These are phyloP conservation scores for Psilocybe cubensis DNA, from an alignment of 768 basidiomycete species.

Conservation along the genomic window DNA sequence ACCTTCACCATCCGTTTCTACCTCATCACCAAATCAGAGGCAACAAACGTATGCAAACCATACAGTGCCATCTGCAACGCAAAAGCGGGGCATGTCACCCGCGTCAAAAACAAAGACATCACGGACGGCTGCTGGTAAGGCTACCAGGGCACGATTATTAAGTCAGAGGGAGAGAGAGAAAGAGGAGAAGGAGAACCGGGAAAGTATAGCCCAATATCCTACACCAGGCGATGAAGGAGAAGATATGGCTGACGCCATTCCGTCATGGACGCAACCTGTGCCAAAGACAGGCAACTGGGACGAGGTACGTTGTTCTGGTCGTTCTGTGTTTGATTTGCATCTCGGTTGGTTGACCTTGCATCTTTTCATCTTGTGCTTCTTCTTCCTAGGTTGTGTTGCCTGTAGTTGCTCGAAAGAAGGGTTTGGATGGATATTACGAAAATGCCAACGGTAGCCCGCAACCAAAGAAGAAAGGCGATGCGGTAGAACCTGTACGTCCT, in stretches of 20 bases:
- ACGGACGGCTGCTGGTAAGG: conserved; percentile 33
- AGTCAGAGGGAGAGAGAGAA: conserved; percentile 42
- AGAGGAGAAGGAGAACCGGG: conserved; percentile 48
- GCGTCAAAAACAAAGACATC: conserved; percentile 31
- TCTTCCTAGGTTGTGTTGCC: conserved; percentile 73
- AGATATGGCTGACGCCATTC: conserved; percentile 74
- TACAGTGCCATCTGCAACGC: conserved; percentile 16
- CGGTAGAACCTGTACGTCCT: conserved; percentile 61
- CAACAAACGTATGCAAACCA: conserved; percentile 10
- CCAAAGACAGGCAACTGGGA: conserved; percentile 80
- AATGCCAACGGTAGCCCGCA: conserved; percentile 72
- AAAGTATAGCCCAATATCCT: conserved; percentile 73
- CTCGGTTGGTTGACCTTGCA: conserved; percentile 5
- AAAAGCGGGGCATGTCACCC: conserved; percentile 38
- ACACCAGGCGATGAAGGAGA: conserved; percentile 46
- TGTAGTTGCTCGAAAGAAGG: conserved; percentile 83
- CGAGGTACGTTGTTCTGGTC: conserved; percentile 53
- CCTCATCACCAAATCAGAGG: conserved; percentile 13
- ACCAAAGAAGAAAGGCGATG: conserved; percentile 44
- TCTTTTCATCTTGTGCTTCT: conserved; percentile 8
- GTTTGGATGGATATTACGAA: conserved; percentile 71
- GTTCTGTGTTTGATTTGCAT: neutral
- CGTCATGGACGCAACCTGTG: conserved; percentile 79
- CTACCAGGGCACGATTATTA: conserved; percentile 37
- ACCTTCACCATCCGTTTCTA: conserved; percentile 30